Evolutionary conservation across 139 green algal genomes (phyloP).

Genomic region (Gonium pectorale): DNA sequence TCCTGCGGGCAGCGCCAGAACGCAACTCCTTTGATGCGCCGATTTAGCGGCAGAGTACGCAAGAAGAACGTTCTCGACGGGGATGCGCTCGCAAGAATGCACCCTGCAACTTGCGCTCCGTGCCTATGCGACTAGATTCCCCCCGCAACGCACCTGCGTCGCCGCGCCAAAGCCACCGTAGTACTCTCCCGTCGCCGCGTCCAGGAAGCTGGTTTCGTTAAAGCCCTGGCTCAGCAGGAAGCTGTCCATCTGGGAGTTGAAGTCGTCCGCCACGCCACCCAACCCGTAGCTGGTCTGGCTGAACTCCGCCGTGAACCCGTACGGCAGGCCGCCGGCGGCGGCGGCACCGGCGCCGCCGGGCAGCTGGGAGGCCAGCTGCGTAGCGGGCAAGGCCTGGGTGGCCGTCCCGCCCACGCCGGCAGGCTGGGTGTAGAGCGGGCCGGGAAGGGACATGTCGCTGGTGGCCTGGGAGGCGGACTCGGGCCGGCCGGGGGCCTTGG

Average conservation of each 20-base stretch:
- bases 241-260: slow-evolving; percentile 37
- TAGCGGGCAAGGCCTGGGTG: slow-evolving; percentile 22
- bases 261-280: not conserved
- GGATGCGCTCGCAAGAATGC: too few relatives aligned
- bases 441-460: slow-evolving; percentile 1
- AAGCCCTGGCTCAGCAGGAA: slow-evolving; percentile 47
- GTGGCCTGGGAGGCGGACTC: slow-evolving; percentile 4
- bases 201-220: slow-evolving; percentile 41
- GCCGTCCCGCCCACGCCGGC: not conserved
- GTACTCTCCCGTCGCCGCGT: slow-evolving; percentile 39
- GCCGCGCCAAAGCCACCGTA: slow-evolving; percentile 6
- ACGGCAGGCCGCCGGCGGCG: not conserved
- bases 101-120: too few relatives aligned
- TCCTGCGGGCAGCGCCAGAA: not conserved
- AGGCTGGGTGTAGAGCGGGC: slow-evolving; percentile 26
- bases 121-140: too few relatives aligned
- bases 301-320: slow-evolving; percentile 42
- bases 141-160: slow-evolving; percentile 41
- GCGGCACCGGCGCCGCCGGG: not conserved
- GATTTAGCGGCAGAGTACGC: too few relatives aligned
- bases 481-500: not conserved
- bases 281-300: slow-evolving; percentile 44
- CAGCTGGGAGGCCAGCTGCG: slow-evolving; percentile 19
- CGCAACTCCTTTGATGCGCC: too few relatives aligned
- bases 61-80: too few relatives aligned